Evolutionary conservation across 768 basidiomycete species (phyloP).

Genomic region (Pisolithus marmoratus): DNA sequence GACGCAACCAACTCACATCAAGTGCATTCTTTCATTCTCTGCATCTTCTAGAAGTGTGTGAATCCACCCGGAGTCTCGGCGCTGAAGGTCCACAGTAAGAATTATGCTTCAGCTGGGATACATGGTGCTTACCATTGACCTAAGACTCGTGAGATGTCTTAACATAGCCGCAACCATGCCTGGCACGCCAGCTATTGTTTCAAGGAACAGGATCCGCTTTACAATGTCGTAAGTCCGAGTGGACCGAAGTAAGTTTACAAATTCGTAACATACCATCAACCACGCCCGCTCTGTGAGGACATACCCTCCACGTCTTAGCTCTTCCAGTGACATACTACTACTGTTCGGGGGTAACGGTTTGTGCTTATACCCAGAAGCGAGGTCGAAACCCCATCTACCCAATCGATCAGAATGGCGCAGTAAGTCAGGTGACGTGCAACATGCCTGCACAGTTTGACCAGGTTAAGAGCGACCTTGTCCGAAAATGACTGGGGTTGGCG

Average conservation of each 20-base stretch:
- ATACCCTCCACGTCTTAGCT: conserved; percentile 72
- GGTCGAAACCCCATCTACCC: conserved; percentile 65
- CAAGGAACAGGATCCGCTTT: conserved; percentile 63
- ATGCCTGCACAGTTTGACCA: conserved; percentile 55
- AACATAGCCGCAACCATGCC: conserved; percentile 92
- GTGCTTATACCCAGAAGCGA: conserved; percentile 83
- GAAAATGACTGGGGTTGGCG: conserved; percentile 54
- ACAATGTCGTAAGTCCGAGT: conserved; percentile 10
- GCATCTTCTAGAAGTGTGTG: conserved; percentile 91
- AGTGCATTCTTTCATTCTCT: conserved; percentile 96
- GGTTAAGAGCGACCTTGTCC: conserved; percentile 66
- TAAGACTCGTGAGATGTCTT: conserved; percentile 82
- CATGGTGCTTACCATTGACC: conserved; percentile 63
- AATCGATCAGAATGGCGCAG: conserved; percentile 1
- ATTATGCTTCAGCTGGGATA: conserved; percentile 5
- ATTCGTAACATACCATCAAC: conserved; percentile 50
- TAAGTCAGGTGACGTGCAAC: conserved; percentile 6
- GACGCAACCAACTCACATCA: conserved; percentile 51
- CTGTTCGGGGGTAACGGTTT: conserved; percentile 49
- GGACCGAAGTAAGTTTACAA: conserved; percentile 20
- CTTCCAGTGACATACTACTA: conserved; percentile 59
- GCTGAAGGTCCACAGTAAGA: conserved; percentile 22
- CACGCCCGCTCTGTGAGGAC: conserved; percentile 71
- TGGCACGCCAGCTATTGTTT: conserved; percentile 91
- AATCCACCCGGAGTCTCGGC: conserved; percentile 71